These are phyloP conservation scores for Brassica carinata DNA, from an alignment of 345 rosid species.

Conservation along the genomic window DNA sequence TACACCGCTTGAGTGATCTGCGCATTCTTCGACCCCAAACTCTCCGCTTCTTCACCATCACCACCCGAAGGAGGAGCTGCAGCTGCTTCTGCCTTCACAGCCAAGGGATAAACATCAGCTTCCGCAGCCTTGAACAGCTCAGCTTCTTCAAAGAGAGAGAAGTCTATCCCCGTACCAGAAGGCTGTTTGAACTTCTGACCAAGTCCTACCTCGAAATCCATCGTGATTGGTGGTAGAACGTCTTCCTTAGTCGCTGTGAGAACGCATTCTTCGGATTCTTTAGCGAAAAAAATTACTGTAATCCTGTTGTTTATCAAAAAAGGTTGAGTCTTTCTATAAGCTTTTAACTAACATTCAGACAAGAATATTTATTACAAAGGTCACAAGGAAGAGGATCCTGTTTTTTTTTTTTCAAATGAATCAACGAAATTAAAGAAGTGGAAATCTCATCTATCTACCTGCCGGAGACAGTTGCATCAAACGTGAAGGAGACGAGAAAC, in stretches of 20 bases:
- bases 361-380: no score
- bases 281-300: constrained; percentile 73
- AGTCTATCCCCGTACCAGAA: constrained; percentile 75
- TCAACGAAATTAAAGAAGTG: neutral
- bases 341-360: no score
- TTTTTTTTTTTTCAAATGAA: neutral
- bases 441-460: constrained; percentile 47
- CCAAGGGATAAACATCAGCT: constrained; percentile 66
- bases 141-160: constrained; percentile 61
- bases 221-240: constrained; percentile 55
- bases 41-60: constrained; percentile 46
- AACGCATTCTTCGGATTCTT: constrained; percentile 70
- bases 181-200: constrained; percentile 83
- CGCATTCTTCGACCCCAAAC: constrained; percentile 51
- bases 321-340: neutral
- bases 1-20: constrained; percentile 76
- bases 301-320: constrained; percentile 53
- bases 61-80: constrained; percentile 17
- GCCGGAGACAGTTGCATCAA: constrained; percentile 85
- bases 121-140: constrained; percentile 52
- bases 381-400: no score
- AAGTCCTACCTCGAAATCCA: constrained; percentile 73
- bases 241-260: constrained; percentile 64
- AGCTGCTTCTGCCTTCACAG: constrained; percentile 80
- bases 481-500: constrained; percentile 73